A percentile compares a stretch with the other conserved stretches of the same genome.
Evolutionary conservation across 441 rosid species (phyloP).

Genomic region (Aleurites moluccanus): DNA sequence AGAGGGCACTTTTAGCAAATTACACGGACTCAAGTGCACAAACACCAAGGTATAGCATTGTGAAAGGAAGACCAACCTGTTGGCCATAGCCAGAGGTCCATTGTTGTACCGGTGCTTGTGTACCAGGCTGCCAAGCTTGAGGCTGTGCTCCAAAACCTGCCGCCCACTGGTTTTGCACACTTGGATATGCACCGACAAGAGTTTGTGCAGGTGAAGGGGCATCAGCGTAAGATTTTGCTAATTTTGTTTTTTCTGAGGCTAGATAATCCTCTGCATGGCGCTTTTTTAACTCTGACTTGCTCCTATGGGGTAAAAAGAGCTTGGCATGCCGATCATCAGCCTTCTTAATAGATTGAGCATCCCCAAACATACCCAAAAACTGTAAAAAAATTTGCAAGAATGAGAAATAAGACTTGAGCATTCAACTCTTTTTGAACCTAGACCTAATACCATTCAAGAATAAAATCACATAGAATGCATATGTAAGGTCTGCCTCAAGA

Average conservation of each 20-base stretch:
- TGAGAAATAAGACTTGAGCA: background rate
- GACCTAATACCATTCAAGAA: background rate
- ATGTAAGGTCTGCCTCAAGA: background rate
- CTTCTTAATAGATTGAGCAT: conserved; percentile 55
- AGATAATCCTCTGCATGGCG: conserved; percentile 84
- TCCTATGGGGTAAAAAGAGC: conserved; percentile 65
- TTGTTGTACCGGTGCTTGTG: conserved; percentile 69
- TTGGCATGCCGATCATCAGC: conserved; percentile 87
- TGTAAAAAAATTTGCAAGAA: conserved; percentile 33
- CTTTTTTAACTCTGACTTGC: conserved; percentile 68
- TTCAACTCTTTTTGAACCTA: background rate
- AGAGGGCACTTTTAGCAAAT: background rate
- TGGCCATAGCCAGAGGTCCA: conserved; percentile 82
- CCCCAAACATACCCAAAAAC: conserved; percentile 88
- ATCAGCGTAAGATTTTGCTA: conserved; percentile 61
- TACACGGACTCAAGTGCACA: background rate
- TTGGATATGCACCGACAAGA: conserved; percentile 69
- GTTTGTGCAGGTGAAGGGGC: conserved; percentile 62
- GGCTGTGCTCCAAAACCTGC: conserved; percentile 80
- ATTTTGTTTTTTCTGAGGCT: conserved; percentile 74
- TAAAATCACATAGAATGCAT: background rate
- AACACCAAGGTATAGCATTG: background rate
- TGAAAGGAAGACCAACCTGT: conserved; percentile 43
- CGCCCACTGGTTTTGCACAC: conserved; percentile 75
- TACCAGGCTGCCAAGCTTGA: conserved; percentile 81